Evolutionary conservation across 1,139 yeast species (phyloP).

Genomic region (Nakaseomyces delphensis): DNA sequence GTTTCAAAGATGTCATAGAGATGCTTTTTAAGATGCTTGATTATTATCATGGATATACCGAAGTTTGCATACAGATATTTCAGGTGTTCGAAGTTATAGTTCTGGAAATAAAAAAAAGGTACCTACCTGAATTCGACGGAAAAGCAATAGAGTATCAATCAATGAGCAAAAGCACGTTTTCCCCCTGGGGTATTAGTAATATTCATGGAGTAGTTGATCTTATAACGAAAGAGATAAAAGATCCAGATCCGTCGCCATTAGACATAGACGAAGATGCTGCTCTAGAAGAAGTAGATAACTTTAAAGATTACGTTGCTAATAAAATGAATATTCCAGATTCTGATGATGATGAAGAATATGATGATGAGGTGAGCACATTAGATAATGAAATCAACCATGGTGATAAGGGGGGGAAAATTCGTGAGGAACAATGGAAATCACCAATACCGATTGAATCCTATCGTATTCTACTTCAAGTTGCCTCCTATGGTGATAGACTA

Average conservation of each 20-base stretch:
- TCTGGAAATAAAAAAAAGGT: conserved; percentile 41
- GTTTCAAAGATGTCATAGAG: conserved; percentile 61
- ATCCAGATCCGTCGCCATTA: conserved; percentile 7
- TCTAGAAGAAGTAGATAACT: conserved; percentile 19
- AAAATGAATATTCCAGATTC: conserved; percentile 18
- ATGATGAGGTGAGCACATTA: conserved; percentile 9
- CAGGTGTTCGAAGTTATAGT: conserved; percentile 59
- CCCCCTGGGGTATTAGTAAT: conserved; percentile 22
- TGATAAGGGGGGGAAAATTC: conserved; percentile 2
- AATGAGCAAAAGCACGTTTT: conserved; percentile 12
- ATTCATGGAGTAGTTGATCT: conserved; percentile 17
- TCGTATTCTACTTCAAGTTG: conserved; percentile 48
- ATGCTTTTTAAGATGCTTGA: conserved; percentile 73
- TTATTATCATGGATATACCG: conserved; percentile 71
- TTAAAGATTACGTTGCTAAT: conserved; percentile 28
- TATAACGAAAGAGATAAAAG: conserved; percentile 12
- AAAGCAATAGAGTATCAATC: conserved; percentile 5
- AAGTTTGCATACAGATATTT: conserved; percentile 66
- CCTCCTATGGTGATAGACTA: conserved; percentile 61
- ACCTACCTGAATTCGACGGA: conserved; percentile 27
- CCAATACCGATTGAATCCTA: conserved; percentile 55
- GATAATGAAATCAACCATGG: conserved; percentile 7
- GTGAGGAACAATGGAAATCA: conserved; percentile 44
- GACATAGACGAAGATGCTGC: conserved; percentile 8
- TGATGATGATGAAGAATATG: conserved; percentile 21